Evolutionary conservation across 352 stramenopile species (phyloP).

Genomic region (Thraustochytrium striatum): DNA sequence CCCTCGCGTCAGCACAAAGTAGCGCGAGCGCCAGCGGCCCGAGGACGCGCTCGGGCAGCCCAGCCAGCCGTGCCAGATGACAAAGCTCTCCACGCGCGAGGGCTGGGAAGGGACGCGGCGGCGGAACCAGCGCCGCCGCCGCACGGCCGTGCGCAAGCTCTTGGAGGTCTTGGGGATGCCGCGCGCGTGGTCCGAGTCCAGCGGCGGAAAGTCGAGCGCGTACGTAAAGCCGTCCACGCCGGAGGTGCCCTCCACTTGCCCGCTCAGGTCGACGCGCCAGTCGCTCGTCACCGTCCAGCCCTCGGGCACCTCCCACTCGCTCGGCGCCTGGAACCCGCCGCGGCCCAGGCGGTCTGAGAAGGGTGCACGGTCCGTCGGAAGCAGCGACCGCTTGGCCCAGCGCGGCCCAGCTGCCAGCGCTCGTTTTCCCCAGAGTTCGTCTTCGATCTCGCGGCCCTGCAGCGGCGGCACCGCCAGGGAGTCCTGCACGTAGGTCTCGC

Average conservation of each 20-base stretch:
- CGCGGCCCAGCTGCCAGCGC: no score
- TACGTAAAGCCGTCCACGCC: slow-evolving; percentile 33
- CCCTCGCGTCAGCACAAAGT: slow-evolving; percentile 45
- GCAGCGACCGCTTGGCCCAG: background rate
- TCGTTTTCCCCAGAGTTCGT: slow-evolving; percentile 39
- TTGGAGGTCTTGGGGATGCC: slow-evolving; percentile 6
- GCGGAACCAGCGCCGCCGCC: slow-evolving; percentile 20
- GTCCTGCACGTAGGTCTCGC: slow-evolving; percentile 15
- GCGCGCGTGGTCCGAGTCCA: slow-evolving; percentile 25
- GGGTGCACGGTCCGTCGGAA: background rate
- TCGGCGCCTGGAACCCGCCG: background rate
- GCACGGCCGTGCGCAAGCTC: slow-evolving; percentile 25
- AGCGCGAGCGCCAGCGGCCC: slow-evolving; percentile 38
- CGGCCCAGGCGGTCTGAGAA: slow-evolving; percentile 32
- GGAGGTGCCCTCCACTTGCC: slow-evolving; percentile 2
- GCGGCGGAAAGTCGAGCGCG: slow-evolving; percentile 38
- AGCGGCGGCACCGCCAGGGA: slow-evolving; percentile 7
- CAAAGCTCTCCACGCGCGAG: background rate
- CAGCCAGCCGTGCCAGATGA: slow-evolving; percentile 46
- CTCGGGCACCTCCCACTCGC: background rate
- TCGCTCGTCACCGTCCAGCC: background rate
- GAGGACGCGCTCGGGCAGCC: background rate
- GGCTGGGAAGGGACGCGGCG: background rate
- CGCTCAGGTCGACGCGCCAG: slow-evolving; percentile 30
- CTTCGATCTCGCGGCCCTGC: slow-evolving; percentile 20